Evolutionary conservation across 257 asterid genomes (phyloP).

Genomic region (Rauvolfia tetraphylla): DNA sequence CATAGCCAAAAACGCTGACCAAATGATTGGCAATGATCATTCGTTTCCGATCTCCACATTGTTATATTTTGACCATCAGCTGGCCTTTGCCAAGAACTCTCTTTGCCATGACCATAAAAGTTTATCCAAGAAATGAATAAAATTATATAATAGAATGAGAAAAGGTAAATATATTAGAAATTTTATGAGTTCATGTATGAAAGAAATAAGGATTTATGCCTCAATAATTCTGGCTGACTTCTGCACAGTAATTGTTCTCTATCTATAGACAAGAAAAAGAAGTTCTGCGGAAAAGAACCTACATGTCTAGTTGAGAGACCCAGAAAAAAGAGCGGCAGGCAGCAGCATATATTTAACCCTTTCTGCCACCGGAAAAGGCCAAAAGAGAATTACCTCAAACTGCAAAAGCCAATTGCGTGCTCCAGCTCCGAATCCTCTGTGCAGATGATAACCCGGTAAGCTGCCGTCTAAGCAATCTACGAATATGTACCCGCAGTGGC

Average conservation of each 20-base stretch:
- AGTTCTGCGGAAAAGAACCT: not conserved
- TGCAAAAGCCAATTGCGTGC: constrained; percentile 85
- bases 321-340: no score
- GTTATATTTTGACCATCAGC: no score
- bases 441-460: constrained; percentile 85
- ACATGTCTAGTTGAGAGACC: no score
- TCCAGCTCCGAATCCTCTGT: constrained; percentile 89
- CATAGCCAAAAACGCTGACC: not conserved
- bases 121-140: no score
- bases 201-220: not conserved
- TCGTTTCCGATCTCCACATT: no score
- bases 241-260: not conserved
- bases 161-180: no score
- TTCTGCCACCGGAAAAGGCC: constrained; percentile 23
- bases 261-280: not conserved
- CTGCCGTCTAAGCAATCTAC: constrained; percentile 97
- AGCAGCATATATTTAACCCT: not conserved
- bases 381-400: constrained; percentile 62
- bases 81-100: no score
- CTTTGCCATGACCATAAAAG: no score
- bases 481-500: constrained; percentile 9
- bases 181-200: no score
- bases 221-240: not conserved
- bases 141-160: no score
- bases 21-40: not conserved